Percentiles rank a stretch among this genome's conserved stretches.
Evolutionary conservation across 805 yeast genomes (phyloP).

Genomic region (Candida boidinii): DNA sequence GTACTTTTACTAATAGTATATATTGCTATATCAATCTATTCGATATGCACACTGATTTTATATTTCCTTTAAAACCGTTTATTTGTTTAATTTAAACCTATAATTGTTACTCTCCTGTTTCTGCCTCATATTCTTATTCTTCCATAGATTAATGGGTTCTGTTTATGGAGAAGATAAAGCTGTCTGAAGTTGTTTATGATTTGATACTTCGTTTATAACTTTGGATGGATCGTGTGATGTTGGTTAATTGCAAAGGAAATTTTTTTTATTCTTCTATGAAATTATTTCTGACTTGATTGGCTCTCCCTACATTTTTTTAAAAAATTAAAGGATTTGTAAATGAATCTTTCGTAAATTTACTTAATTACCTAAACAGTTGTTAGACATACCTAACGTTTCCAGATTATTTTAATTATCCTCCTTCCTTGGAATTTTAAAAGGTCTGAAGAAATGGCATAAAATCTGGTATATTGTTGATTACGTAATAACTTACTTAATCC

Average conservation of each 20-base stretch:
- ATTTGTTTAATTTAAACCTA: background rate
- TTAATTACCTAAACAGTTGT: background rate
- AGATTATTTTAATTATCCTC: too few relatives aligned
- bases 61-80: too few relatives aligned
- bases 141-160: slow-evolving; percentile 23
- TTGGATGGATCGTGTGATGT: slow-evolving; percentile 16
- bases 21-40: too few relatives aligned
- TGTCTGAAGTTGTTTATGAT: slow-evolving; percentile 6
- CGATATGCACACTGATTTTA: too few relatives aligned
- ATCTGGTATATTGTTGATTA: too few relatives aligned
- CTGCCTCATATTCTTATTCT: slow-evolving; percentile 21
- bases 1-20: too few relatives aligned
- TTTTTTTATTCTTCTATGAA: background rate
- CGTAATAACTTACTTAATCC: too few relatives aligned
- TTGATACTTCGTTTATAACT: slow-evolving; percentile 18
- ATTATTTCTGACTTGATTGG: slow-evolving; percentile 1
- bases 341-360: background rate
- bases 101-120: slow-evolving; percentile 17
- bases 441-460: too few relatives aligned
- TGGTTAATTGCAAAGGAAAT: slow-evolving; percentile 1
- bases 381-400: background rate
- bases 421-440: too few relatives aligned
- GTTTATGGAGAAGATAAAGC: slow-evolving; percentile 25
- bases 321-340: too few relatives aligned
- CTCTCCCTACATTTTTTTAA: slow-evolving; percentile 9